Evolutionary conservation across 257 asterid species (phyloP).

Genomic region (Solanum pennellii): DNA sequence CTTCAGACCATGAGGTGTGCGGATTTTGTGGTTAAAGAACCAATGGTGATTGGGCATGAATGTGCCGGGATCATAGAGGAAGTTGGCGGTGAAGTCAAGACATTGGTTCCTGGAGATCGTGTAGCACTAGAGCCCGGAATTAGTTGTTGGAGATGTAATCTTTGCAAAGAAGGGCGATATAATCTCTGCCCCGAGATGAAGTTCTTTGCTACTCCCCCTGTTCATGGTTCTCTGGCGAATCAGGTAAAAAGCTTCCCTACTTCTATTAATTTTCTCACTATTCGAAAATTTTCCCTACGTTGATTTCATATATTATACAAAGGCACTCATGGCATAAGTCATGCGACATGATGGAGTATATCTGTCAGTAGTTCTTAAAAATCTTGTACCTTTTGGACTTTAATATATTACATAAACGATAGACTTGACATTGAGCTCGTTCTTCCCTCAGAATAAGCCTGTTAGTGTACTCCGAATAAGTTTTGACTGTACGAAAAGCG

Average conservation of each 20-base stretch:
- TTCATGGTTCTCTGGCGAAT: constrained; percentile 89
- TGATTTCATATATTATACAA: background rate
- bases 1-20: constrained; percentile 63
- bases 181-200: constrained; percentile 92
- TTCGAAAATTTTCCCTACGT: background rate
- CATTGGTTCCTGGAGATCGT: constrained; percentile 59
- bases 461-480: background rate
- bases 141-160: constrained; percentile 64
- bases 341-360: background rate
- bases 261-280: background rate
- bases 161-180: constrained; percentile 75
- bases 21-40: constrained; percentile 71
- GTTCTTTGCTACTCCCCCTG: constrained; percentile 87
- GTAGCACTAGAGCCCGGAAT: constrained; percentile 91
- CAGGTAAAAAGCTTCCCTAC: constrained; percentile 29
- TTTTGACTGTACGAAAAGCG: background rate
- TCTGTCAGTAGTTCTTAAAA: background rate
- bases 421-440: background rate
- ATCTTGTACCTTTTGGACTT: background rate
- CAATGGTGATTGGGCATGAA: constrained; percentile 96
- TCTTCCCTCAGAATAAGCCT: background rate
- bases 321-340: background rate
- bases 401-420: background rate
- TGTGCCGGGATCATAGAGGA: constrained; percentile 87
- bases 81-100: constrained; percentile 59